These are phyloP conservation scores for Middelhovenomyces tepae DNA, from an alignment of 805 yeast species.

Conservation along the genomic window DNA sequence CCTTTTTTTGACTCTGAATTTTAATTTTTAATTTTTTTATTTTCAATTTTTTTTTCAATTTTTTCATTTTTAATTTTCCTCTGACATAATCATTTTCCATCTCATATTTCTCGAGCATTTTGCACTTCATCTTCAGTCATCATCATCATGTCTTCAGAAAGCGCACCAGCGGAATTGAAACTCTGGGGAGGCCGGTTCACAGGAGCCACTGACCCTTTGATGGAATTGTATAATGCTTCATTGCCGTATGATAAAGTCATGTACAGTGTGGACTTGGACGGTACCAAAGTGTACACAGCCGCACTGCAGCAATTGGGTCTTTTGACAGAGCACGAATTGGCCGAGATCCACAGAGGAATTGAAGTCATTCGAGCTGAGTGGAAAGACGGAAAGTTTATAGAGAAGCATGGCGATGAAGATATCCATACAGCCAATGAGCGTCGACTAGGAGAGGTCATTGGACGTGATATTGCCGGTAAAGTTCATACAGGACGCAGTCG, in stretches of 20 bases:
- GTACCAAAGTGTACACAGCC: conserved; percentile 85
- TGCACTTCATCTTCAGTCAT: not conserved
- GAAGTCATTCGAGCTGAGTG: conserved; percentile 69
- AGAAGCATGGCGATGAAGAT: conserved; percentile 89
- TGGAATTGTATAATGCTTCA: conserved; percentile 96
- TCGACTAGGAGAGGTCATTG: conserved; percentile 92
- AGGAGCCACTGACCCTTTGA: conserved; percentile 89
- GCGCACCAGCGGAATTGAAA: conserved; percentile 47
- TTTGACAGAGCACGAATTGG: conserved; percentile 61
- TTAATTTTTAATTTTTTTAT: not conserved
- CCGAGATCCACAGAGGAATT: conserved; percentile 78
- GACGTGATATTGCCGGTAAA: conserved; percentile 88
- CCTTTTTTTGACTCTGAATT: too few relatives aligned
- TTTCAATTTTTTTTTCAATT: not conserved
- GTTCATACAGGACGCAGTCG: conserved; percentile 99
- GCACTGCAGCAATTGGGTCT: conserved; percentile 77
- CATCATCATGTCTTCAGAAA: conserved; percentile 16
- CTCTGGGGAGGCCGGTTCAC: conserved; percentile 99
- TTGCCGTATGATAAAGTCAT: conserved; percentile 90
- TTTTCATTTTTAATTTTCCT: too few relatives aligned
- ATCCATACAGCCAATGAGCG: conserved; percentile 99
- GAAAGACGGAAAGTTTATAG: conserved; percentile 58
- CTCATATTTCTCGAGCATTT: too few relatives aligned
- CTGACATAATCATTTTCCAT: too few relatives aligned
- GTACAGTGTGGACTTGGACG: conserved; percentile 90